Evolutionary conservation across 2,329 filamentous ascomycete species (phyloP).

Genomic region (Verticillium klebahnii): DNA sequence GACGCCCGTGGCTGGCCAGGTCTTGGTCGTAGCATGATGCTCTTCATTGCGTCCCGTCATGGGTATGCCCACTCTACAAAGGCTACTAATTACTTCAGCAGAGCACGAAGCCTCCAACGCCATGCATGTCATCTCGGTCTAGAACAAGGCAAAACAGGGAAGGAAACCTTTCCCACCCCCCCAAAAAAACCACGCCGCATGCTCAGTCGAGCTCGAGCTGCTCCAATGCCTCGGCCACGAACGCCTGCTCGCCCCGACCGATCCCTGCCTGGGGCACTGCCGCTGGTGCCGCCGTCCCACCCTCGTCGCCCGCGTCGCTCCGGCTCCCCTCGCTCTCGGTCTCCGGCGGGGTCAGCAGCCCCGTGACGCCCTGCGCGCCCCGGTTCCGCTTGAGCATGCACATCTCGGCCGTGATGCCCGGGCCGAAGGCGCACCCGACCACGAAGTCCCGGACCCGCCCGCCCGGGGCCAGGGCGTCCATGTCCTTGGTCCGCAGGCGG

Average conservation of each 20-base stretch:
- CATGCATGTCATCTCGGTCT: neutral
- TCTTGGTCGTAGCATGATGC: neutral
- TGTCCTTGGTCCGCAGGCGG: slow-evolving; percentile 52
- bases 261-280: slow-evolving; percentile 3
- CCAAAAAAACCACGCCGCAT: neutral
- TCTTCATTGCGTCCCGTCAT: neutral
- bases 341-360: slow-evolving; percentile 48
- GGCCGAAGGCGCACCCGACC: slow-evolving; percentile 65
- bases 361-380: slow-evolving; percentile 21
- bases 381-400: slow-evolving; percentile 55
- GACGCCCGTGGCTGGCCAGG: neutral
- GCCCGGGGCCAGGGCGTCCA: slow-evolving; percentile 50
- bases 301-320: slow-evolving; percentile 34
- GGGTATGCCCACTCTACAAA: neutral
- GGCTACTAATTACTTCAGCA: neutral
- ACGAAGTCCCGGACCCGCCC: slow-evolving; percentile 51
- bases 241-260: slow-evolving; percentile 7
- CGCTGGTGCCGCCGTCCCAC: neutral
- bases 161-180: too few species aligned
- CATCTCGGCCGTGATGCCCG: slow-evolving; percentile 65
- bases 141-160: too few species aligned
- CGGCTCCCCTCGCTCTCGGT: slow-evolving; percentile 45
- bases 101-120: neutral
- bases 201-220: slow-evolving; percentile 17
- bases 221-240: slow-evolving; percentile 16